Evolutionary conservation across 495 filamentous ascomycete species (phyloP).

Genomic region (Penicillium arizonense): DNA sequence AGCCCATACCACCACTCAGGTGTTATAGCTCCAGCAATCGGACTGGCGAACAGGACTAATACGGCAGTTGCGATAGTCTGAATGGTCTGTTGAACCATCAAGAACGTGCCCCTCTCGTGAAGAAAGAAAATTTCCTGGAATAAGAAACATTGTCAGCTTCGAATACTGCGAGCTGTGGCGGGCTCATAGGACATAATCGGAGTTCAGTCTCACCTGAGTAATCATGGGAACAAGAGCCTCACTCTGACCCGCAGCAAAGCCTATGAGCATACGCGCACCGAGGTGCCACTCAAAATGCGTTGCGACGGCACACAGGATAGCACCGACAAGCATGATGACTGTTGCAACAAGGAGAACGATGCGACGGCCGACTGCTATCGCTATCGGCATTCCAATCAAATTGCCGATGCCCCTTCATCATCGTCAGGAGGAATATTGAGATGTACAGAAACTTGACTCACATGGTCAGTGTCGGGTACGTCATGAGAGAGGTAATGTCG

Average conservation of each 20-base stretch:
- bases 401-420: constrained; percentile 34
- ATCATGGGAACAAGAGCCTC: constrained; percentile 39
- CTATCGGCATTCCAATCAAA: constrained; percentile 41
- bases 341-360: constrained; percentile 33
- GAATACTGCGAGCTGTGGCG: too few relatives aligned
- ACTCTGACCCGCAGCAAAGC: constrained; percentile 31
- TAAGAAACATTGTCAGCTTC: too few relatives aligned
- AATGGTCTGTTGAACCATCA: constrained; percentile 33
- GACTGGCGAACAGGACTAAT: constrained; percentile 31
- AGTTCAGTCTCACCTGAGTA: constrained; percentile 23
- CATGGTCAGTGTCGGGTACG: constrained; percentile 15
- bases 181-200: too few relatives aligned
- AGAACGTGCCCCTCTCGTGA: constrained; percentile 31
- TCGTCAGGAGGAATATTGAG: neutral
- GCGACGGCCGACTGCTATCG: constrained; percentile 38
- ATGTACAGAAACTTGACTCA: neutral
- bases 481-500: constrained; percentile 28
- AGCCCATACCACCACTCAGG: constrained; percentile 37
- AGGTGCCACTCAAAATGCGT: constrained; percentile 26
- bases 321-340: constrained; percentile 21
- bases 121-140: constrained; percentile 35
- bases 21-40: constrained; percentile 34
- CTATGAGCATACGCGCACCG: constrained; percentile 26
- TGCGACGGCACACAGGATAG: constrained; percentile 18
- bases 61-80: constrained; percentile 26